Evolutionary conservation across 352 stramenopile species (phyloP), one percentile per base, ranked within the genome.

Genomic region (Pythium brachiatum): DNA sequence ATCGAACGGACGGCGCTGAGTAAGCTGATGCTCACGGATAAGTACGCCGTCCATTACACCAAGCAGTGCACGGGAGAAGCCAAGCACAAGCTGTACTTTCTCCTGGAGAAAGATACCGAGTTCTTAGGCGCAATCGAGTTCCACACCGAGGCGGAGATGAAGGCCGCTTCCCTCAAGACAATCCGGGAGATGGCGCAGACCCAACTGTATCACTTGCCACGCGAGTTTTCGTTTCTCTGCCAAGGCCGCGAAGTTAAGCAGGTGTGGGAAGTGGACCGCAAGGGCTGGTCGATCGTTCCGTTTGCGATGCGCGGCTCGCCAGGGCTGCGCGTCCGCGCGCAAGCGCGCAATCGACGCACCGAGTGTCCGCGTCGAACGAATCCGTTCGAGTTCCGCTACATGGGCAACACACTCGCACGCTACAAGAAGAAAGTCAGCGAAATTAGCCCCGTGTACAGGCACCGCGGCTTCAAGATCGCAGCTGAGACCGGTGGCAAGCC

Each of bases 41-140:
- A 34, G 6, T 79, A 79, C 48, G 80, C 76, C 4, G 69, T 86
- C 58, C 78, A 89, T 57, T 88, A 88, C 54, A 74, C 72, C 11
- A 88, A 86, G 59, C 76, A 83, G 21, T 89, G 80, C 38, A 85
- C 80, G 12, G 80, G 74, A 0, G 72, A 88, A 86, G 79, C 69
- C 27, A 89, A 87, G 60, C 72, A 74, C 21, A 89, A 87, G 43
- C 52, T 89, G 9, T 89, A 86, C 51, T 56, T 89, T 15, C 75
- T 86, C 58, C 55, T 86, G 27, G 79, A 87, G 56, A 89, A 89
- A 54, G 78, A 87, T 18, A 53, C 66, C 0, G 70, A 76, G n/a
- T 85, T 89, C 52, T 44, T 89, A 5, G 79, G 79, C 36, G 70
- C 78, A 15, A 47, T 89, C 25, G 72, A 89, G 64, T 89, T 89